Conservation (phyloP, 768 basidiomycete genomes). For the Hericium coralloides region DNA sequence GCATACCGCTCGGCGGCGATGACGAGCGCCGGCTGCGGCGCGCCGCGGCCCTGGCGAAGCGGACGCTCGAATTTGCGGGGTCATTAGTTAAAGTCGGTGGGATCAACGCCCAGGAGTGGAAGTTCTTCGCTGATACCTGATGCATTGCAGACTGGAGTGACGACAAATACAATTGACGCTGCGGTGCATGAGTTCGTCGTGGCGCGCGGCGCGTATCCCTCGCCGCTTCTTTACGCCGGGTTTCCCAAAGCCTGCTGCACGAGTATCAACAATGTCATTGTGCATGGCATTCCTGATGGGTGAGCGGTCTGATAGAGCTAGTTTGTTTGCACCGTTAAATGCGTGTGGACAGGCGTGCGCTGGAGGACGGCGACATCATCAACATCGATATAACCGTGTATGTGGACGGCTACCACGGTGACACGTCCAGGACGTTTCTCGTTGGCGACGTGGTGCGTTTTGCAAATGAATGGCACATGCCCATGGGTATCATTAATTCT, state of each 20-base stretch:
- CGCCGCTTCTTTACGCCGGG: slow-evolving; percentile 67
- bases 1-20: slow-evolving; percentile 5
- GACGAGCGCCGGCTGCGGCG: slow-evolving; percentile 6
- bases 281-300: slow-evolving; percentile 90
- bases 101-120: neutral
- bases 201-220: slow-evolving; percentile 70
- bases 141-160: slow-evolving; percentile 47
- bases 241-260: slow-evolving; percentile 79
- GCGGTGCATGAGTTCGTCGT: slow-evolving; percentile 67
- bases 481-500: neutral
- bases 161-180: slow-evolving; percentile 68
- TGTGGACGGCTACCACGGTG: slow-evolving; percentile 80
- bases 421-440: slow-evolving; percentile 78
- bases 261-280: slow-evolving; percentile 81
- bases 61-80: slow-evolving; percentile 7
- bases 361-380: slow-evolving; percentile 78
- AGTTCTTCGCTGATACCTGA: neutral
- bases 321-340: too few relatives aligned
- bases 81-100: slow-evolving; percentile 10
- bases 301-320: slow-evolving; percentile 2
- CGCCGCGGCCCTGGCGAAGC: slow-evolving; percentile 7
- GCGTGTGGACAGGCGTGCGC: slow-evolving; percentile 46
- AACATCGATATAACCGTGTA: slow-evolving; percentile 86
- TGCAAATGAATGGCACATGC: too few relatives aligned
- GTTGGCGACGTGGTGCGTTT: slow-evolving; percentile 66